Evolutionary conservation across 768 basidiomycete genomes (phyloP).

Genomic region (Mycena vitilis): DNA sequence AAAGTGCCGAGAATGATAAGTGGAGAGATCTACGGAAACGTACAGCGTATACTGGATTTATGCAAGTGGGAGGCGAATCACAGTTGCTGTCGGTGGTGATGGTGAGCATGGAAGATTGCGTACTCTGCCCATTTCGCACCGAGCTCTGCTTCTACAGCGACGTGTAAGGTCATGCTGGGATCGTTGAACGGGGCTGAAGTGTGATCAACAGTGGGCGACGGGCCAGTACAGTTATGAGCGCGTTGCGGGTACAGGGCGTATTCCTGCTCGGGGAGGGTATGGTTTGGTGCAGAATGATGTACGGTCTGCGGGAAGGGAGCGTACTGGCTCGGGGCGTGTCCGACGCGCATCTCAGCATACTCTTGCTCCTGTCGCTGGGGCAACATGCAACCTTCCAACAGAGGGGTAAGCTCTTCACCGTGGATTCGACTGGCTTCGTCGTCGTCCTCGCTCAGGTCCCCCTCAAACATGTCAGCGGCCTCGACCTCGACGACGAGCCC

Average conservation of each 20-base stretch:
- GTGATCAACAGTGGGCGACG: conserved; percentile 60
- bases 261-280: background rate
- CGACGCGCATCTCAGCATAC: background rate
- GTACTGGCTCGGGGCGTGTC: no score
- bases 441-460: conserved; percentile 59
- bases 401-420: conserved; percentile 48
- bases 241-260: conserved; percentile 35
- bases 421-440: conserved; percentile 61
- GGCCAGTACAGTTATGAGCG: conserved; percentile 40
- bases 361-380: conserved; percentile 18
- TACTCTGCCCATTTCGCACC: conserved; percentile 23
- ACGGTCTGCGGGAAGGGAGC: no score
- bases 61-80: no score
- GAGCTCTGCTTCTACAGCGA: conserved; percentile 4
- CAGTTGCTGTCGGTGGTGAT: conserved; percentile 17
- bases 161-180: conserved; percentile 52
- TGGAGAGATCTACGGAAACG: no score
- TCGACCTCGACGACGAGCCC: conserved; percentile 70
- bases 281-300: no score
- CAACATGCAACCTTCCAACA: conserved; percentile 29
- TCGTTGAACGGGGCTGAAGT: conserved; percentile 61
- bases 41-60: no score
- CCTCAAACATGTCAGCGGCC: background rate
- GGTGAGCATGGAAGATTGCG: conserved; percentile 7
- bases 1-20: no score